A percentile compares a stretch with the other conserved stretches of the same genome.
These are phyloP conservation scores for Phragmites australis DNA, from an alignment of 176 grass and related monocot genomes.

Conservation along the genomic window DNA sequence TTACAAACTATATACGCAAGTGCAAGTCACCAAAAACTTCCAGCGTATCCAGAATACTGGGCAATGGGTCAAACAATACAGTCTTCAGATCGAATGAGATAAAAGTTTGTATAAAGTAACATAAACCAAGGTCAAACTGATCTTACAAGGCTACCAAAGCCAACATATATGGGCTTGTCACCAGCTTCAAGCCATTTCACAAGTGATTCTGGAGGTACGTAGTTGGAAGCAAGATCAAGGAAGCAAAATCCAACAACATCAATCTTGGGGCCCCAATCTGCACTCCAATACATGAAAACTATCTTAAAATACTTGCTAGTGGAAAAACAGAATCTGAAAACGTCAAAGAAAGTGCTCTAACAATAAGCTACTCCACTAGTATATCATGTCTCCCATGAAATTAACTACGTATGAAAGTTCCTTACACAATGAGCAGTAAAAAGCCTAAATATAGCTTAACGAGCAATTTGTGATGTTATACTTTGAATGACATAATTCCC, in stretches of 20 bases:
- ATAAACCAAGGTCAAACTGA: conserved; percentile 32
- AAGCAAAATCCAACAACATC: conserved; percentile 99
- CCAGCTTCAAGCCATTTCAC: conserved; percentile 90
- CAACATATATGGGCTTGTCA: conserved; percentile 90
- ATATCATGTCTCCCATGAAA: conserved; percentile 4
- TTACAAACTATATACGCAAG: conserved; percentile 20
- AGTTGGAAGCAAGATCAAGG: conserved; percentile 95
- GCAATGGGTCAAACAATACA: neutral
- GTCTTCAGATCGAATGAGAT: neutral
- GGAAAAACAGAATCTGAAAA: neutral
- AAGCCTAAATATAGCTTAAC: conserved; percentile 5
- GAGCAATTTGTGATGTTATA: conserved; percentile 8
- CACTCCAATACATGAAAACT: conserved; percentile 34
- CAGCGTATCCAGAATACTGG: neutral
- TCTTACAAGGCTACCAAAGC: conserved; percentile 97
- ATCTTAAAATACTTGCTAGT: neutral
- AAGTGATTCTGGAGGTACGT: conserved; percentile 74
- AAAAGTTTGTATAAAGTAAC: conserved; percentile 18
- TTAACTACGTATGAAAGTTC: neutral
- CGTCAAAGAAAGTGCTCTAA: neutral
- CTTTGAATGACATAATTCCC: neutral
- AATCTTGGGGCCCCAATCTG: conserved; percentile 93
- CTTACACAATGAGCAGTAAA: neutral
- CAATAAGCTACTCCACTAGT: conserved; percentile 14
- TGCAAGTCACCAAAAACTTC: neutral